A percentile compares a stretch with the other conserved stretches of the same genome.
Conservation (phyloP, 2,329 filamentous ascomycete genomes). For the Fusarium piperis region DNA sequence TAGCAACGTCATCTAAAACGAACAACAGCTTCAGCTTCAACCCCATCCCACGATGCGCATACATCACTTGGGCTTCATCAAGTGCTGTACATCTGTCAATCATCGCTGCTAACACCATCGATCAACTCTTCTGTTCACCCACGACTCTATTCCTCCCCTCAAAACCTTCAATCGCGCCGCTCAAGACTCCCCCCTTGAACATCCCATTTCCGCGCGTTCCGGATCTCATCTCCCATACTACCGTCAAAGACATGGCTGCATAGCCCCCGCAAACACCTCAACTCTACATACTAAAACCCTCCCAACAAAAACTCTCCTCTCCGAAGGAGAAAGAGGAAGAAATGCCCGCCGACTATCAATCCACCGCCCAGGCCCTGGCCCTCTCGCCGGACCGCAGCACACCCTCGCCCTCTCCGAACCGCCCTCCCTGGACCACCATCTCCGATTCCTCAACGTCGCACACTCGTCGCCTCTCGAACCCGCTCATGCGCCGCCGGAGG, state of each 20-base stretch:
- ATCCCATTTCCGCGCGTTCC: constrained; percentile 29
- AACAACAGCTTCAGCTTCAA: constrained; percentile 14
- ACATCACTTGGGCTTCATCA: background rate
- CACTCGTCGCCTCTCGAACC: constrained; percentile 54
- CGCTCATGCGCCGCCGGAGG: constrained; percentile 47
- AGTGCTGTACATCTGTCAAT: background rate
- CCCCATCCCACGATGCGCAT: background rate
- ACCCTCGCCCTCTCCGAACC: constrained; percentile 44
- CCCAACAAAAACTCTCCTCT: background rate
- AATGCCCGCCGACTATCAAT: constrained; percentile 64
- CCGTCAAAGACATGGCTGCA: constrained; percentile 29
- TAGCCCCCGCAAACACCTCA: constrained; percentile 8
- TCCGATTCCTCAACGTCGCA: constrained; percentile 21
- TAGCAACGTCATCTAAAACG: constrained; percentile 32
- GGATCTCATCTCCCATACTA: constrained; percentile 14
- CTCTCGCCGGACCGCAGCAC: constrained; percentile 48
- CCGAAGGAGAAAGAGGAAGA: background rate
- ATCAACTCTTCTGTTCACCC: background rate
- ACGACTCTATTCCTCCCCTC: background rate
- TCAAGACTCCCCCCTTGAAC: constrained; percentile 12
- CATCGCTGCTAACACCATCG: no score
- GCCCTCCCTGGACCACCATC: constrained; percentile 40
- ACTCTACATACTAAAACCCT: background rate
- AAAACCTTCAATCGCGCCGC: constrained; percentile 2
- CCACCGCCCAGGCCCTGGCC: constrained; percentile 60